Evolutionary conservation across 768 basidiomycete genomes (phyloP), one percentile per base, ranked within the genome.

Genomic region (Gymnopilus dilepis): DNA sequence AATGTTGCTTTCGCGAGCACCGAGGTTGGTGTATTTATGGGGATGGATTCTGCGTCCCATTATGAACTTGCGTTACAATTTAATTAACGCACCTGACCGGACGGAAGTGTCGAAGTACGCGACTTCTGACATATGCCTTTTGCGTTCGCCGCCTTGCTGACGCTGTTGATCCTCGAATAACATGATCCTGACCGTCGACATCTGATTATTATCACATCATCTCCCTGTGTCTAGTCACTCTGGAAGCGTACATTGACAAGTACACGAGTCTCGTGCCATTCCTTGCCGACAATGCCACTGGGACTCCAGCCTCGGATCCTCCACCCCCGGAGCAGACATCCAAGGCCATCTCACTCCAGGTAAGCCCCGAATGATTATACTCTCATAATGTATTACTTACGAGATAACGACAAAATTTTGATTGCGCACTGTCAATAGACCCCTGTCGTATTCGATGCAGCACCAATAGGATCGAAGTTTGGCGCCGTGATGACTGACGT

Each of bases 171-270:
- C 38, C 42, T 43, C 56, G 45, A 62, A 30, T 43, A 54, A 41
- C 34, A 59, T 40, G 60, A 60, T 43, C 48, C 56, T 58, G 41
- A 52, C 42, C 52, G 47, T n/a, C n/a, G 12, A 42, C 51, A 21
- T 33, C 55, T 57, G 58, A 62, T 60, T 48, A 38, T 34, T 59
- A 56, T 60, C 61, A 43, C 13, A 52, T 59, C 61, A 54, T 33
- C 47, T 63, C 61, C 43, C 28, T 56, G 50, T 51, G 28, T 61
- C 22, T 48, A 91, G 90, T 79, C 65, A 91, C 90, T 2, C 80
- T 92, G n/a, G 90, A 92, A 43, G 87, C 92, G 2, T 93, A 91
- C 70, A 89, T 92, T 60, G 82, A 91, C 72, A 88, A 87, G 68
- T 93, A 92, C 72, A 79, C 80, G 37, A 85, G 82, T 64, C 80